Evolutionary conservation across 106 monocot species (phyloP).

Genomic region (Acanthochlamys bracteata): DNA sequence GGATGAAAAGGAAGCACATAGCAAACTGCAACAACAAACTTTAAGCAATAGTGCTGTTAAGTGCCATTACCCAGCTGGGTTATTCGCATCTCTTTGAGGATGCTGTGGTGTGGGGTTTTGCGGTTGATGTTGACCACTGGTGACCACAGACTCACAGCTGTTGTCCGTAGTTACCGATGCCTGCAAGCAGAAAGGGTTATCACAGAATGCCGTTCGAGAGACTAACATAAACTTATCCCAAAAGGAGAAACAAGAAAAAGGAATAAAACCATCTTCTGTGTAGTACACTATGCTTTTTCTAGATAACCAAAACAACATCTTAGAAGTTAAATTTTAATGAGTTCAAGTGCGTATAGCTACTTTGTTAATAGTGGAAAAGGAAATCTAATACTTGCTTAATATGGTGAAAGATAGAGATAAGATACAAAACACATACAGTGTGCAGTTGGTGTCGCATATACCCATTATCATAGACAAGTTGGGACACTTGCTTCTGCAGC

Average conservation of each 20-base stretch:
- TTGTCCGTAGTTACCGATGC: constrained; percentile 59
- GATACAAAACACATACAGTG: constrained; percentile 29
- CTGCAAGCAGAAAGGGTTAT: constrained; percentile 18
- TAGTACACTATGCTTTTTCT: too few relatives aligned
- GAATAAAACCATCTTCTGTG: too few relatives aligned
- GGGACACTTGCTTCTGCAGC: constrained; percentile 90
- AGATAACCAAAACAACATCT: too few relatives aligned
- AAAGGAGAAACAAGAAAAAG: too few relatives aligned
- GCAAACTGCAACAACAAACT: neutral
- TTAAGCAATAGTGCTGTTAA: neutral
- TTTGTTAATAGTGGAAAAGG: too few relatives aligned
- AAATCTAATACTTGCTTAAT: neutral
- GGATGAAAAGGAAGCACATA: neutral
- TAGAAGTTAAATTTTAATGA: too few relatives aligned
- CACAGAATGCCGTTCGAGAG: neutral
- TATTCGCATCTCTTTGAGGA: constrained; percentile 74
- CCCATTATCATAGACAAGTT: constrained; percentile 75
- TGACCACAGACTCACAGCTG: constrained; percentile 87
- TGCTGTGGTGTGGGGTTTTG: constrained; percentile 77
- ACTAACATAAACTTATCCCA: neutral
- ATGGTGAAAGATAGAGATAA: neutral
- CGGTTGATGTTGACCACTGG: constrained; percentile 67
- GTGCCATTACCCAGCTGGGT: constrained; percentile 68
- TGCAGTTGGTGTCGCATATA: constrained; percentile 74
- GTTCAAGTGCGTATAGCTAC: too few relatives aligned